These are phyloP conservation scores for Sporothrix pseudoabietina DNA, from an alignment of 2,329 filamentous ascomycete species.

Conservation along the genomic window DNA sequence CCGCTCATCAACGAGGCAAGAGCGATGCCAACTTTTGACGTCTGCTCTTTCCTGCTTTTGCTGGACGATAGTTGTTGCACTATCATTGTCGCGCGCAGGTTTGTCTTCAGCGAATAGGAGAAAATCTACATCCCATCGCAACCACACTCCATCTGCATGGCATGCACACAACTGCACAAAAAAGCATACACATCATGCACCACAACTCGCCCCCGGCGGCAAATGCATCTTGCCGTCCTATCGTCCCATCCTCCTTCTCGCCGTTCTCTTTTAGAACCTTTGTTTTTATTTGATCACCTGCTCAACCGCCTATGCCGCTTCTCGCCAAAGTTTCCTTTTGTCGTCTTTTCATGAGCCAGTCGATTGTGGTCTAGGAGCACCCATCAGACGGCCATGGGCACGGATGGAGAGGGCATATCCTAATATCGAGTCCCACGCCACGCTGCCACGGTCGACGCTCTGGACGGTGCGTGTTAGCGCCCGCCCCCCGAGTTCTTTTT, in stretches of 20 bases:
- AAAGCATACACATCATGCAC: conserved; percentile 7
- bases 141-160: conserved; percentile 15
- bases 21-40: not conserved
- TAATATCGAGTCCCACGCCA: not conserved
- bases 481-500: not conserved
- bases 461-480: not conserved
- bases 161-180: not conserved
- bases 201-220: conserved; percentile 17
- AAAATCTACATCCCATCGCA: conserved; percentile 5
- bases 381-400: conserved; percentile 14
- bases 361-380: conserved; percentile 2
- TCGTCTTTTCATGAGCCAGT: not conserved
- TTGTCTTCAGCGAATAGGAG: conserved; percentile 9
- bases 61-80: not conserved
- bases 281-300: conserved; percentile 2
- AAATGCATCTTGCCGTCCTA: not conserved
- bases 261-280: not conserved
- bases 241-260: not conserved
- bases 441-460: not conserved
- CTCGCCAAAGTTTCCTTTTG: not conserved
- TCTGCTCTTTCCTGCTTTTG: not conserved
- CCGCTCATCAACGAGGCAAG: not conserved
- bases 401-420: not conserved
- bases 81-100: not conserved
- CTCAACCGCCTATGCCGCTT: not conserved